These are phyloP conservation scores for Ceratocystis cacaofunesta DNA, from an alignment of 2,329 filamentous ascomycete species.

Conservation along the genomic window DNA sequence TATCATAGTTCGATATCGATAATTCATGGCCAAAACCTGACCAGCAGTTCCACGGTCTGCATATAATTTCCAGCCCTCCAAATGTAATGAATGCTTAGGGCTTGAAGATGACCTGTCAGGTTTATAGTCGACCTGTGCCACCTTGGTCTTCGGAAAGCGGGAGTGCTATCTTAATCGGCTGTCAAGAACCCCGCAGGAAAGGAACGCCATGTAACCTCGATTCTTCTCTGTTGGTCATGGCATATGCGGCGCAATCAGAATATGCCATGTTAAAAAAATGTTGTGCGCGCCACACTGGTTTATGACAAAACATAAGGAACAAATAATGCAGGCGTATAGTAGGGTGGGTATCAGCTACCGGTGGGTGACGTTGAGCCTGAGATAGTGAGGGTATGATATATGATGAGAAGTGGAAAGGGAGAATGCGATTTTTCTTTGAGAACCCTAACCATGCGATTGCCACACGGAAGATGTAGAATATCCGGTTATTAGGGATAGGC, in stretches of 20 bases:
- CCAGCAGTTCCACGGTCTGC: no score
- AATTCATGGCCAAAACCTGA: no score
- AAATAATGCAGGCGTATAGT: neutral
- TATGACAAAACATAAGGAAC: neutral
- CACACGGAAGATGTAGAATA: neutral
- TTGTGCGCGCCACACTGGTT: neutral
- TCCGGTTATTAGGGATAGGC: no score
- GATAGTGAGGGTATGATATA: neutral
- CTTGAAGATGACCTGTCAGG: neutral
- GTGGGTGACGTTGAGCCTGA: neutral
- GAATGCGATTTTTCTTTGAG: neutral
- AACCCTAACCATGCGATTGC: neutral
- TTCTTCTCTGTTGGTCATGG: neutral
- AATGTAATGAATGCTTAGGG: neutral
- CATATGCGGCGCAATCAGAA: neutral
- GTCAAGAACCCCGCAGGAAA: neutral
- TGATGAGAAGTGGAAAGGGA: neutral
- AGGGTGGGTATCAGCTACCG: no score
- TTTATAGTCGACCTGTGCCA: neutral
- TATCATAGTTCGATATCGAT: no score
- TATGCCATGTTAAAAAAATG: neutral
- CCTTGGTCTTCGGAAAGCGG: neutral
- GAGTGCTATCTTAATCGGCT: neutral
- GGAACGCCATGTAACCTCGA: neutral
- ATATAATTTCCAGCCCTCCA: neutral